Evolutionary conservation across 108 stramenopile species (phyloP), one percentile per base, ranked within the genome.

Genomic region (Parietichytrium sp.): DNA sequence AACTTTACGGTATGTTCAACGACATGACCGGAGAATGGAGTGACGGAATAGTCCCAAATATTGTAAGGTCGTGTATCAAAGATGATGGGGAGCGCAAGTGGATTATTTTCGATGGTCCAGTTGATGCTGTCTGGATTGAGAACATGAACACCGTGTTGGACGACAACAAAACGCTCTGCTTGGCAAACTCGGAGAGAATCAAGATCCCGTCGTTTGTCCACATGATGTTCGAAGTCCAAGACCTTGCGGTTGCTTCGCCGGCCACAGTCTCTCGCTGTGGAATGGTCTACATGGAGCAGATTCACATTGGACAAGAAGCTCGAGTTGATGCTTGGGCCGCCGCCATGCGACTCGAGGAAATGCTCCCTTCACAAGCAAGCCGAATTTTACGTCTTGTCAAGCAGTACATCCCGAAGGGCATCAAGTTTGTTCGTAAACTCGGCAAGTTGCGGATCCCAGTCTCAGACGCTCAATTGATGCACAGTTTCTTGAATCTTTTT

Each of bases 81-180:
- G 82, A 77, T 18, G 82, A 89, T 51, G 29, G 16, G 15, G 61
- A 42, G 6, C 88, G 91, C 26, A 91, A 91, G 83, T 91, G 91
- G 91, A 85, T 90, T 15, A 20, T 91, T 15, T 90, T 91, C 51
- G 91, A 91, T 55, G 91, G 91, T 3, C 91, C 91, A 4, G 91
- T 91, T 23, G 91, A 91, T 31, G 91, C 91, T 26, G 85, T 91
- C 26, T 91, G 91, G 91, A 91, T 91, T 78, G 91, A 91, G 79
- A 91, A 91, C 85, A 91, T 91, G 91, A 91, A 91, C 51, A 91
- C 91, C 7, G 91, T 89, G 23, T 84, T 91, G 36, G 91, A 91
- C 52, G 91, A 91, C 50, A 91, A 91, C 84, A 91, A 91, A 84
- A 90, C 85, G 55, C 88, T 91, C 18, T 91, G 91, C 78, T 48